phyloP scores from a whole-genome alignment of 2,329 filamentous ascomycete species.

The Fusarium vanettenii region DNA sequence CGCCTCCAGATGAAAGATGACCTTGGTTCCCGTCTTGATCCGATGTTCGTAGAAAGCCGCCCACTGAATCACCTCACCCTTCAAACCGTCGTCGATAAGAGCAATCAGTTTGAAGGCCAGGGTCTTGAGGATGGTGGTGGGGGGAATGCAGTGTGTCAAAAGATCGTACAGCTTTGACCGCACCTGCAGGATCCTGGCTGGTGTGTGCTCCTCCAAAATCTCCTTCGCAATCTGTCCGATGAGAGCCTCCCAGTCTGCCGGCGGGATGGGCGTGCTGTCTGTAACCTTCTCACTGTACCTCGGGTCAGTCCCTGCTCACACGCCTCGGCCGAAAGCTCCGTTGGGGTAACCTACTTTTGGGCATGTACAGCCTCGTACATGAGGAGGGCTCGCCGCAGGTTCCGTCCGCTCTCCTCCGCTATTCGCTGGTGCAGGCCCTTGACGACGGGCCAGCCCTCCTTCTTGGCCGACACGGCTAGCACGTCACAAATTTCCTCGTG shows the following conservation, averaged over 20 bases:
- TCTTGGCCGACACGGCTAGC: constrained; percentile 76
- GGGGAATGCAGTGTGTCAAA: constrained; percentile 95
- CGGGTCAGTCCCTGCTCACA: constrained; percentile 44
- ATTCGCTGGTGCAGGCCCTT: constrained; percentile 84
- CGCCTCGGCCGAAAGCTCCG: neutral
- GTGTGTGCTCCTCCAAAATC: constrained; percentile 93
- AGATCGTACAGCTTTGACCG: constrained; percentile 97
- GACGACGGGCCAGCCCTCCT: constrained; percentile 84
- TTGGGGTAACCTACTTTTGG: constrained; percentile 80
- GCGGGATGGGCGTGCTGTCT: constrained; percentile 89
- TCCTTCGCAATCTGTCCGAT: constrained; percentile 91
- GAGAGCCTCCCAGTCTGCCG: constrained; percentile 96
- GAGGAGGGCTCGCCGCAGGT: constrained; percentile 87
- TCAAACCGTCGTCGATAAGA: constrained; percentile 88
- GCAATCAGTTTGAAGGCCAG: constrained; percentile 92
- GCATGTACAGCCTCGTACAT: constrained; percentile 99
- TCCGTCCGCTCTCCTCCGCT: constrained; percentile 89
- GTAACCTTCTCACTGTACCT: constrained; percentile 83
- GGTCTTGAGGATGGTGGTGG: constrained; percentile 93
- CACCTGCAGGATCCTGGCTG: constrained; percentile 86
- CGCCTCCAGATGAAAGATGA: constrained; percentile 97
- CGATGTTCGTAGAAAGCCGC: constrained; percentile 97
- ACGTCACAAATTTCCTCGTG: constrained; percentile 86
- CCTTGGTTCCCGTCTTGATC: constrained; percentile 90
- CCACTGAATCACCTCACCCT: constrained; percentile 94